These are phyloP conservation scores for Boletus huronensis DNA, from an alignment of 768 basidiomycete genomes.

Conservation along the genomic window DNA sequence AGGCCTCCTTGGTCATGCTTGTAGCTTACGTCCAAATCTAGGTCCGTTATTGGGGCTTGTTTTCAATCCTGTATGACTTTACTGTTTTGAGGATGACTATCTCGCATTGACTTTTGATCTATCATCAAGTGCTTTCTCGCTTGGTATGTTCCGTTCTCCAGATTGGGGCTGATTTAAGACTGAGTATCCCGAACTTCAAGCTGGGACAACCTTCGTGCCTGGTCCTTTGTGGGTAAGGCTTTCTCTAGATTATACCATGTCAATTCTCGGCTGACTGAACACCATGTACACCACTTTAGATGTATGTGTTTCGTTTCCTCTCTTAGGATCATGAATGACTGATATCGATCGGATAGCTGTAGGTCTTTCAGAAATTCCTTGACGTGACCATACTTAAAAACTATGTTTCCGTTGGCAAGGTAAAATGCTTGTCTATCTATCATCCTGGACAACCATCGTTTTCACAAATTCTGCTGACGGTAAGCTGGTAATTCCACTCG, in stretches of 20 bases:
- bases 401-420: not conserved
- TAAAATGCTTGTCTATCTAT: not conserved
- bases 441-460: not conserved
- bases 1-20: no score
- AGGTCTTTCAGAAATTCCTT: not conserved
- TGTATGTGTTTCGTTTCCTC: constrained; percentile 3
- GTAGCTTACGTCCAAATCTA: not conserved
- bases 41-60: constrained; percentile 12
- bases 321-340: not conserved
- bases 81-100: not conserved
- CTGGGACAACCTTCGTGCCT: not conserved
- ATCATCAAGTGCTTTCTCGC: not conserved
- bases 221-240: constrained; percentile 6
- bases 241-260: not conserved
- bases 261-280: not conserved
- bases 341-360: not conserved
- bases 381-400: not conserved
- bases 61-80: not conserved
- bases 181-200: not conserved
- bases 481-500: not conserved
- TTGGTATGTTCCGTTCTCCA: not conserved
- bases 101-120: not conserved
- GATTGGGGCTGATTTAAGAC: not conserved
- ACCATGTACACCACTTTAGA: not conserved
- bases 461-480: not conserved